A percentile compares a stretch with the other conserved stretches of the same genome.
Conservation (phyloP, 169 alveolate species). For the Perkinsus marinus region DNA sequence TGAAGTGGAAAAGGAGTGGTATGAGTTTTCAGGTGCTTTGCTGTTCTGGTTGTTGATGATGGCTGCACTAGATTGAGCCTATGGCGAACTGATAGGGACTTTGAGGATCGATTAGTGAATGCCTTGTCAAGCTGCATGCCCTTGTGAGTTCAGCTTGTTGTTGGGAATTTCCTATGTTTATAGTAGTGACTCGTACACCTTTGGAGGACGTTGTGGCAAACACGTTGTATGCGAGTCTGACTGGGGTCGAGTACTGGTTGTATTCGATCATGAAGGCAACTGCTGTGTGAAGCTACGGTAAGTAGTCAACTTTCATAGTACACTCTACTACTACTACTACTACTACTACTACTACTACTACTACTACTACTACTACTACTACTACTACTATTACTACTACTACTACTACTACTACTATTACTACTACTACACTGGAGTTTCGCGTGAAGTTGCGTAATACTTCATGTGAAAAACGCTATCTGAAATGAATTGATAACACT, state of each 20-base stretch:
- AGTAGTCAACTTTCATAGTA: neutral
- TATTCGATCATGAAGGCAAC: neutral
- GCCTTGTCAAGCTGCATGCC: neutral
- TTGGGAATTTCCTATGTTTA: too few relatives aligned
- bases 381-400: too few relatives aligned
- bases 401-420: too few relatives aligned
- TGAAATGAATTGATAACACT: too few relatives aligned
- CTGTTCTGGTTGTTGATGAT: neutral
- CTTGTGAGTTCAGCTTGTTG: neutral
- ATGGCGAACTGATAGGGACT: neutral
- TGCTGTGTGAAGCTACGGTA: neutral
- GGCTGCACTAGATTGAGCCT: neutral
- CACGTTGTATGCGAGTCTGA: neutral
- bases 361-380: too few relatives aligned
- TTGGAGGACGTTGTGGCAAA: neutral
- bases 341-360: too few relatives aligned
- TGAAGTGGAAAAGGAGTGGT: too few relatives aligned
- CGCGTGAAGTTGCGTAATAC: too few relatives aligned
- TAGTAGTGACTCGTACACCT: neutral
- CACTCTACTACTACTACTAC: too few relatives aligned
- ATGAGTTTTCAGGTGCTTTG: neutral
- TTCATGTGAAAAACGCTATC: too few relatives aligned
- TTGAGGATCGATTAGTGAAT: neutral
- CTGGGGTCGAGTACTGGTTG: neutral
- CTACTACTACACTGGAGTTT: too few relatives aligned